These are phyloP conservation scores for Straminergon stramineum DNA, from an alignment of 225 moss, liverwort and hornwort species.

Conservation along the genomic window DNA sequence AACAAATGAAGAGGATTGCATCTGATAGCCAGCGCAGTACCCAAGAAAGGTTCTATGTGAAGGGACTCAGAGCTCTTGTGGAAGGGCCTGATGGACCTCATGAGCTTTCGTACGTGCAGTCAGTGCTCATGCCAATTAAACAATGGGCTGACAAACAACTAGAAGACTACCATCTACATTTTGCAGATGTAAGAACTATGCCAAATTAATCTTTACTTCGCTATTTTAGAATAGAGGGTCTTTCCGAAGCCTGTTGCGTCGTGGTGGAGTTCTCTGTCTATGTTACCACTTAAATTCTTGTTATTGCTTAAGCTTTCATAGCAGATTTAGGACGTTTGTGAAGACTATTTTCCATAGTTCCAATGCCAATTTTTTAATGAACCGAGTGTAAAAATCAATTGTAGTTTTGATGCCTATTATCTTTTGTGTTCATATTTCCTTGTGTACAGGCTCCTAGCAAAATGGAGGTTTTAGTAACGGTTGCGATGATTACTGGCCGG, in stretches of 20 bases:
- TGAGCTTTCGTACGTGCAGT: constrained; percentile 82
- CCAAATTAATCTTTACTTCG: background rate
- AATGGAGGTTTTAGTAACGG: constrained; percentile 76
- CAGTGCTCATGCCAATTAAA: constrained; percentile 84
- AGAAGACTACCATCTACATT: constrained; percentile 77
- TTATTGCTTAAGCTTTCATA: background rate
- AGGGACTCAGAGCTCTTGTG: constrained; percentile 51
- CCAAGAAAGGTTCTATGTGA: constrained; percentile 80
- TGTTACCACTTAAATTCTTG: background rate
- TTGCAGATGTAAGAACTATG: constrained; percentile 50
- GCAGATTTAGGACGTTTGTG: background rate
- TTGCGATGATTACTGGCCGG: constrained; percentile 82
- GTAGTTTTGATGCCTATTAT: background rate
- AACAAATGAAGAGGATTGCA: constrained; percentile 85
- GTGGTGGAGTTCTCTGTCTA: background rate
- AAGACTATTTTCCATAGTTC: background rate
- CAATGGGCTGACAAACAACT: constrained; percentile 92
- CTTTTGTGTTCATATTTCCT: background rate
- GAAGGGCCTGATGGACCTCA: constrained; percentile 59
- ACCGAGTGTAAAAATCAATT: background rate
- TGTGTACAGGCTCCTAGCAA: constrained; percentile 45
- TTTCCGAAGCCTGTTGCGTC: background rate
- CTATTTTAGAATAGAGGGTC: background rate
- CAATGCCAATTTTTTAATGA: background rate
- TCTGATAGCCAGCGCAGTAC: constrained; percentile 88